Conservation (phyloP, 2,329 filamentous ascomycete genomes). For the Colletotrichum ledebouriae region DNA sequence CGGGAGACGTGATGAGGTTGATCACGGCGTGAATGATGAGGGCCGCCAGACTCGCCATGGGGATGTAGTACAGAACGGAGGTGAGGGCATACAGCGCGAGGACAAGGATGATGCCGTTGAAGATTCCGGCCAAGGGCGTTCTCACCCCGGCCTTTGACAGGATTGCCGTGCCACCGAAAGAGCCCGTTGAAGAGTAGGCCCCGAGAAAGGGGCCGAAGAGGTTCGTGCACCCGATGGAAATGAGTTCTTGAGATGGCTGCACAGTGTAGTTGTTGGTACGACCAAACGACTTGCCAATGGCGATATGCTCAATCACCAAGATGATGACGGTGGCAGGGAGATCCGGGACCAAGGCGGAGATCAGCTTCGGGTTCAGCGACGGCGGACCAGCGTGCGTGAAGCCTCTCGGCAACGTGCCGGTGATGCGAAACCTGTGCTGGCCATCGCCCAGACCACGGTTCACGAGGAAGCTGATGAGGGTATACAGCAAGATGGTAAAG, state of each 20-base stretch:
- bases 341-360: conserved; percentile 70
- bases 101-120: conserved; percentile 81
- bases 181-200: conserved; percentile 59
- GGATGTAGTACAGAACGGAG: conserved; percentile 85
- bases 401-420: conserved; percentile 64
- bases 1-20: conserved; percentile 80
- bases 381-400: conserved; percentile 76
- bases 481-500: conserved; percentile 82
- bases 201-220: conserved; percentile 82
- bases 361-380: conserved; percentile 65
- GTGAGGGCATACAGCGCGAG: conserved; percentile 83
- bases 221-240: conserved; percentile 83
- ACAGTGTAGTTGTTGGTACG: conserved; percentile 84
- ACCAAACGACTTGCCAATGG: conserved; percentile 86
- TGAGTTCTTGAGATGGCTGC: conserved; percentile 82
- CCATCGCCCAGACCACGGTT: conserved; percentile 66
- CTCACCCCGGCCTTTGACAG: conserved; percentile 87
- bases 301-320: conserved; percentile 84
- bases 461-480: conserved; percentile 77
- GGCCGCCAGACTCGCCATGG: conserved; percentile 77
- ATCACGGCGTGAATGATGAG: conserved; percentile 88
- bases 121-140: conserved; percentile 82
- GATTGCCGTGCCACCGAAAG: conserved; percentile 78
- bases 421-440: conserved; percentile 70
- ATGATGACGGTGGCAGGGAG: conserved; percentile 82